Evolutionary conservation across 1,284 basidiomycete genomes (phyloP).

Genomic region (Cystobasidium slooffiae): DNA sequence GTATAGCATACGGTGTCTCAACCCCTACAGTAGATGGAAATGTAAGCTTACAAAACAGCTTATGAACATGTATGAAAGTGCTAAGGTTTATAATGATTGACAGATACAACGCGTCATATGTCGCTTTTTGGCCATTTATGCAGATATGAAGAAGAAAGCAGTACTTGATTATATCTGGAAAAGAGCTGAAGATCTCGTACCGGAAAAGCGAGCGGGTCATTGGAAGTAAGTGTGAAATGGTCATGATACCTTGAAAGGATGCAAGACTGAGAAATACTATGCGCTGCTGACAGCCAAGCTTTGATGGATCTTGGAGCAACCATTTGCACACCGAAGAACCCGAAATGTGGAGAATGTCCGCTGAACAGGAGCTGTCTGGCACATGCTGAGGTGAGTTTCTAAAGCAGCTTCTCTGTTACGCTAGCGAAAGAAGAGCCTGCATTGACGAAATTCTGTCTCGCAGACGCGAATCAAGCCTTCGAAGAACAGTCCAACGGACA

Average conservation of each 20-base stretch:
- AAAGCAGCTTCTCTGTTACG: not conserved
- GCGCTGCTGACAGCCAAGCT: slow-evolving; percentile 47
- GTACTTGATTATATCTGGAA: slow-evolving; percentile 82
- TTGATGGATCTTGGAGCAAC: slow-evolving; percentile 72
- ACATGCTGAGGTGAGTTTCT: slow-evolving; percentile 59
- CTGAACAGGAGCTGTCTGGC: slow-evolving; percentile 71
- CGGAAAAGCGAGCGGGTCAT: slow-evolving; percentile 45
- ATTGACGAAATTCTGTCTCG: not conserved
- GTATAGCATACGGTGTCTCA: slow-evolving; percentile 83
- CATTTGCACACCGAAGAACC: slow-evolving; percentile 81
- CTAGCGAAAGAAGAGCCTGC: not conserved
- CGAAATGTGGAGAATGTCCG: slow-evolving; percentile 74
- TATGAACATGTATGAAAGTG: not conserved
- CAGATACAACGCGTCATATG: slow-evolving; percentile 70
- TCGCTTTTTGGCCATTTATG: slow-evolving; percentile 78
- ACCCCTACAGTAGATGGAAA: slow-evolving; percentile 93
- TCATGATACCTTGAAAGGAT: too few species aligned
- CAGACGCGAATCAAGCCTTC: slow-evolving; percentile 36
- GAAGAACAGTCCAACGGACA: slow-evolving; percentile 61
- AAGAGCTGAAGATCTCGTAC: slow-evolving; percentile 72
- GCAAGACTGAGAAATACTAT: not conserved
- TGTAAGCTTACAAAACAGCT: slow-evolving; percentile 59
- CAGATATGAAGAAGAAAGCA: slow-evolving; percentile 74
- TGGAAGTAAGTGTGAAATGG: slow-evolving; percentile 37
- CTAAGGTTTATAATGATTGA: not conserved